These are phyloP conservation scores for Xylariaceae sp. DNA, from an alignment of 2,329 filamentous ascomycete genomes.

Conservation along the genomic window DNA sequence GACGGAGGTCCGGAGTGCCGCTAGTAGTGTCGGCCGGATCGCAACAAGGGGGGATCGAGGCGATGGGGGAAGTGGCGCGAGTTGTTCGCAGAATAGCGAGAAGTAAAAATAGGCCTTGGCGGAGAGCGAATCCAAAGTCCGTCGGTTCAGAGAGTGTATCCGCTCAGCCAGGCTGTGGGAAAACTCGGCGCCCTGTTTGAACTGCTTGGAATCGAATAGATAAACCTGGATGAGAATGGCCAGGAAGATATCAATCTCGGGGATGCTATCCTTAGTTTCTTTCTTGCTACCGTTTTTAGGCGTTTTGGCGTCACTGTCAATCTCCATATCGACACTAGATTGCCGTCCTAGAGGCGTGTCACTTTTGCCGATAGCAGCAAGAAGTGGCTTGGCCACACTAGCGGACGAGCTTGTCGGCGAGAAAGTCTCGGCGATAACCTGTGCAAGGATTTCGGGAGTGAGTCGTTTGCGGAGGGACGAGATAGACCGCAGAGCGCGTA, in stretches of 20 bases:
- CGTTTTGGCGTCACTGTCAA: constrained; percentile 59
- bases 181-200: constrained; percentile 76
- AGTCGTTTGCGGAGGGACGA: constrained; percentile 92
- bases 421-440: constrained; percentile 79
- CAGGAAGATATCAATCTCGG: constrained; percentile 85
- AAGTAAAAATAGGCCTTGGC: constrained; percentile 99
- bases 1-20: constrained; percentile 89
- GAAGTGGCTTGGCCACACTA: constrained; percentile 63
- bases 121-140: constrained; percentile 88
- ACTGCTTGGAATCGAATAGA: constrained; percentile 79
- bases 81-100: constrained; percentile 89
- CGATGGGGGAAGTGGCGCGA: constrained; percentile 81
- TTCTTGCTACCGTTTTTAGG: constrained; percentile 58
- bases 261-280: constrained; percentile 69
- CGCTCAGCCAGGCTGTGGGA: constrained; percentile 78
- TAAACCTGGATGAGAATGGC: constrained; percentile 83
- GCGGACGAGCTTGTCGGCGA: constrained; percentile 57
- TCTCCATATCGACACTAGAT: constrained; percentile 64
- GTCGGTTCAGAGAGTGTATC: constrained; percentile 84
- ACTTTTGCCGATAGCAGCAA: constrained; percentile 65
- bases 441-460: constrained; percentile 73
- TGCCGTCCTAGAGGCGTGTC: constrained; percentile 58
- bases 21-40: constrained; percentile 80
- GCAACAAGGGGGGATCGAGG: constrained; percentile 81
- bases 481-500: constrained; percentile 90